Evolutionary conservation across 1,284 basidiomycete species (phyloP), one percentile per base, ranked within the genome.

Genomic region (Malassezia yamatoensis): DNA sequence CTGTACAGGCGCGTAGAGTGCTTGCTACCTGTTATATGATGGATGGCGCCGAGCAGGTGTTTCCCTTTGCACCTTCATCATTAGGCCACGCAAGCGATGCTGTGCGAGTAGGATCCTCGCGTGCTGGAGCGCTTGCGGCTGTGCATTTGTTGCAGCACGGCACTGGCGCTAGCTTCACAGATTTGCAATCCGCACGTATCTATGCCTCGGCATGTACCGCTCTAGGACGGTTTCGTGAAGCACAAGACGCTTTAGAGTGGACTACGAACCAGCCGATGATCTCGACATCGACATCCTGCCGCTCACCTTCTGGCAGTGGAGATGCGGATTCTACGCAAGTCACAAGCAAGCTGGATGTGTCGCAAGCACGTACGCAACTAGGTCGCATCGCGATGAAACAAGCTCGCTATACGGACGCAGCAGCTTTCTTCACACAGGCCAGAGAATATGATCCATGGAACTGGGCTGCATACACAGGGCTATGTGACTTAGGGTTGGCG

Each of bases 91-190:
- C 43, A 59, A 59, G 12, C 55, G 20, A 29, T 60, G 62, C 49
- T 54, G 16, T 20, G 21, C 21, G 47, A 1, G 65, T 58, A 13
- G 38, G 53, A n/a, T 56, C 61, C 12, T 60, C 65, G 42, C 46
- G 51, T 1, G 61, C 66, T 9, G 61, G 63, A 8, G 68, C 70
- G 10, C 58, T 67, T 12, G 61, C 70, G 10, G 65, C 66, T 38
- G 59, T 71, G 49, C 62, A 69, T 36, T 51, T 71, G 21, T 56
- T 72, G 18, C 64, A 72, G 53, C 59, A 61, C 29, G 70, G 68
- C 40, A 50, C 64, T 2, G 42, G 57, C 13, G 54, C 58, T 20
- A 64, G 62, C 6, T 72, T 67, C 39, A 47, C 58, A 5, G 68
- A 72, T 45, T 41, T 62, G 1, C 63, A 54, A 1, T 63, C 59